Percentiles rank a stretch among this genome's conserved stretches.
Conservation (phyloP, 371 early-diverging fungal genomes). For the Basidiobolus meristosporus region DNA sequence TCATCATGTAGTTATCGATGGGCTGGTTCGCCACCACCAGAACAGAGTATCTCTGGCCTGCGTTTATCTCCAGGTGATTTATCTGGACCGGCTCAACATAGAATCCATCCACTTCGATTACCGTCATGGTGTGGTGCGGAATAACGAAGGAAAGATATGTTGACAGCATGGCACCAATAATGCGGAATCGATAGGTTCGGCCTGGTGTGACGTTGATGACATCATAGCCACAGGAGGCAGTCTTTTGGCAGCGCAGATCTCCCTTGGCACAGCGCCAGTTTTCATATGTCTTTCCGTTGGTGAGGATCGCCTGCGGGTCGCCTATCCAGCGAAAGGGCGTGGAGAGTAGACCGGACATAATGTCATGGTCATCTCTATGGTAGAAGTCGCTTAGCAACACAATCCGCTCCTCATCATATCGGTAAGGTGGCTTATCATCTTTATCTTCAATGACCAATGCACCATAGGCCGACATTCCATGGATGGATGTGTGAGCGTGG, state of each 20-base stretch:
- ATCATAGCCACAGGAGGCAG: conserved; percentile 3
- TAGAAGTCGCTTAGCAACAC: conserved; percentile 20
- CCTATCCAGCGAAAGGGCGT: conserved; percentile 7
- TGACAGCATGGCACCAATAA: conserved; percentile 4
- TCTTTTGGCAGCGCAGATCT: too few species aligned
- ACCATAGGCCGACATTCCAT: not conserved
- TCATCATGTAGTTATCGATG: conserved; percentile 11
- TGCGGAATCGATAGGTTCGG: conserved; percentile 1
- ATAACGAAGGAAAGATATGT: conserved; percentile 12
- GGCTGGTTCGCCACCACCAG: conserved; percentile 14
- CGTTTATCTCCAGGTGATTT: conserved; percentile 7
- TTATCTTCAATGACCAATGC: not conserved
- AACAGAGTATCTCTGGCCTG: conserved; percentile 17
- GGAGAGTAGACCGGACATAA: conserved; percentile 8
- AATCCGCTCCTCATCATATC: conserved; percentile 18
- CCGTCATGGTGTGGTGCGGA: conserved; percentile 15
- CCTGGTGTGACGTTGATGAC: not conserved
- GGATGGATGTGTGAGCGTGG: conserved; percentile 17
- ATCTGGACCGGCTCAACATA: conserved; percentile 1
- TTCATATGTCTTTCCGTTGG: conserved; percentile 22
- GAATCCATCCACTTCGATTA: conserved; percentile 3
- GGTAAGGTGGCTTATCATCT: not conserved
- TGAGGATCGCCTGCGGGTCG: conserved; percentile 15
- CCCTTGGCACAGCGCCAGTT: too few species aligned
- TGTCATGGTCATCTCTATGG: conserved; percentile 9